These are phyloP conservation scores for Teratosphaeriaceae sp. DNA, from an alignment of 2,329 filamentous ascomycete species.

Conservation along the genomic window DNA sequence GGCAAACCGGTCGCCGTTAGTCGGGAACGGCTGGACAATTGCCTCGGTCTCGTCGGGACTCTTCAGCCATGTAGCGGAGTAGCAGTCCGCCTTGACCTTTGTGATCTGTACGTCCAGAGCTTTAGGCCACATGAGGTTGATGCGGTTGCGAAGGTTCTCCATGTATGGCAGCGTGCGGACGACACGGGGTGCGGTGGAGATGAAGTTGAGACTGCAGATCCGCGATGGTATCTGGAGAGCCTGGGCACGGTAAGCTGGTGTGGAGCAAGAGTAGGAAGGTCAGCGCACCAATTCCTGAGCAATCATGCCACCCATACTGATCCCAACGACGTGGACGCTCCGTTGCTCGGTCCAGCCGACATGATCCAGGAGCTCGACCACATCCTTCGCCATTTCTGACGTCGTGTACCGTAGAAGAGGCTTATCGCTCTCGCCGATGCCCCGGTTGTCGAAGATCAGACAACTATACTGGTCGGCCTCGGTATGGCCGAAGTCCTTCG, in stretches of 20 bases:
- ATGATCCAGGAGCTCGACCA: constrained; percentile 61
- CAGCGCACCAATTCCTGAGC: constrained; percentile 66
- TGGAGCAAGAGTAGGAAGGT: too few relatives aligned
- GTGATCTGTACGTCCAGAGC: constrained; percentile 59
- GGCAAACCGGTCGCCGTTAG: constrained; percentile 74
- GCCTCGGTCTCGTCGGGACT: constrained; percentile 49
- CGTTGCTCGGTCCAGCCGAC: constrained; percentile 59
- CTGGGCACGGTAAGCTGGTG: too few relatives aligned
- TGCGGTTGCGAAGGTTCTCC: constrained; percentile 56
- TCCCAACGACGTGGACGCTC: constrained; percentile 63
- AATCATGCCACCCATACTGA: constrained; percentile 90
- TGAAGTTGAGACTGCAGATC: constrained; percentile 44
- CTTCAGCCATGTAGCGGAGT: constrained; percentile 57
- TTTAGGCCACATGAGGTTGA: constrained; percentile 60
- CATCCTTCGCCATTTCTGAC: constrained; percentile 74
- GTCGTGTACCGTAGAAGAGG: constrained; percentile 74
- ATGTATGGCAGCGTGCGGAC: constrained; percentile 45
- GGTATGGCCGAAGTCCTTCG: constrained; percentile 71
- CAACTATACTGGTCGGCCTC: constrained; percentile 61
- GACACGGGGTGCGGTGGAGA: constrained; percentile 44
- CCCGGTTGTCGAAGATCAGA: constrained; percentile 76
- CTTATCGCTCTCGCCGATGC: constrained; percentile 73
- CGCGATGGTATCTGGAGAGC: constrained; percentile 39
- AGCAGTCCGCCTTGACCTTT: constrained; percentile 60
- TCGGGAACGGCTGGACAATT: constrained; percentile 52